phyloP scores from a whole-genome alignment of 148 eudicot genomes.

The Oxyria digyna region DNA sequence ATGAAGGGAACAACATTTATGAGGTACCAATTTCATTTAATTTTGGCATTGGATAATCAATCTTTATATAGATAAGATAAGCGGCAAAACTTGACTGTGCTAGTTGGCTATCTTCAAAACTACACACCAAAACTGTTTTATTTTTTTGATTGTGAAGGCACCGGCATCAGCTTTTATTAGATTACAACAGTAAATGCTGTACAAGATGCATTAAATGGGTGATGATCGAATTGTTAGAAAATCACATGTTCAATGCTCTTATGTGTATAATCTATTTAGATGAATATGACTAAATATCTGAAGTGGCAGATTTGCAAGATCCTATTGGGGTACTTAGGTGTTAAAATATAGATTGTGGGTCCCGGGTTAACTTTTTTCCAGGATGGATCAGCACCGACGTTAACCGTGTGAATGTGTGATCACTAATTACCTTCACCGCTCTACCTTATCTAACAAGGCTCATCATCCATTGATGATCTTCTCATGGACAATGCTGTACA shows the following conservation, averaged over 20 bases:
- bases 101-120: background rate
- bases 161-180: background rate
- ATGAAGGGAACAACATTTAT: no score
- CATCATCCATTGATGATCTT: constrained; percentile 2
- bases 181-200: background rate
- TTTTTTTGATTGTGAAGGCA: background rate
- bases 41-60: no score
- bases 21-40: no score
- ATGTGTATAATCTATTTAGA: background rate
- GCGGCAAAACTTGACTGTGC: background rate
- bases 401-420: constrained; percentile 6
- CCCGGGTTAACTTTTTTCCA: background rate
- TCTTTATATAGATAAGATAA: no score
- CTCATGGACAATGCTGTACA: constrained; percentile 5
- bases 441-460: background rate
- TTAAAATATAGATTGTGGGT: background rate
- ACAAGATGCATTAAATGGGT: background rate
- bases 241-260: background rate
- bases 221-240: background rate
- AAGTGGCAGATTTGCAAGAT: constrained; percentile 4
- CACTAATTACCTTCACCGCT: constrained; percentile 6
- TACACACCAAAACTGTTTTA: background rate
- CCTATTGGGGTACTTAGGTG: background rate
- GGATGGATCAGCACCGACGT: constrained; percentile 5
- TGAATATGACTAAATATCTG: background rate